A percentile compares a stretch with the other conserved stretches of the same genome.
Conservation (phyloP, 106 monocot species). For the Dioscorea dumetorum region DNA sequence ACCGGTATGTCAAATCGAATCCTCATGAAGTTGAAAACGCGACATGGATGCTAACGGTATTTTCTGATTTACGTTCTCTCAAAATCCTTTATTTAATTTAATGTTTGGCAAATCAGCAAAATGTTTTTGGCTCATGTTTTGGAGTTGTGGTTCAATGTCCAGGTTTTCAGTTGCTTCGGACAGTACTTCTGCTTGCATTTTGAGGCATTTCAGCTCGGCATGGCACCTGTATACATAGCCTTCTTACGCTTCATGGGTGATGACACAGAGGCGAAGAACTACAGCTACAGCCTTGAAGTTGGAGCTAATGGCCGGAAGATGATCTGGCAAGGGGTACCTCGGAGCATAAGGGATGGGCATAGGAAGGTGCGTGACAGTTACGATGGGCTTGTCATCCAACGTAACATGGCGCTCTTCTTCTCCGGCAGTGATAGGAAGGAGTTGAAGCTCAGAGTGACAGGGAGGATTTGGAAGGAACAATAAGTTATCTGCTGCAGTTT, state of each 20-base stretch:
- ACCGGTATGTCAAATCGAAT: slow-evolving; percentile 16
- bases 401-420: slow-evolving; percentile 15
- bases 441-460: slow-evolving; percentile 14
- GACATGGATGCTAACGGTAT: slow-evolving; percentile 18
- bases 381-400: slow-evolving; percentile 12
- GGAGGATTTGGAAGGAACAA: slow-evolving; percentile 19
- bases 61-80: not conserved
- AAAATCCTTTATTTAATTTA: not conserved
- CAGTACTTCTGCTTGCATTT: slow-evolving; percentile 16
- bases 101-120: not conserved
- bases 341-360: slow-evolving; percentile 16
- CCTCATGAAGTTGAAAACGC: slow-evolving; percentile 18
- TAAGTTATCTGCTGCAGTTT: not conserved
- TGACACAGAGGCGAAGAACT: slow-evolving; percentile 14
- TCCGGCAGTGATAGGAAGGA: slow-evolving; percentile 14
- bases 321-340: slow-evolving; percentile 11
- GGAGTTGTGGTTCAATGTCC: no score
- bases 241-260: slow-evolving; percentile 17
- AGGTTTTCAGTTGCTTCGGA: slow-evolving; percentile 17
- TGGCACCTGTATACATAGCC: slow-evolving; percentile 10
- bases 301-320: slow-evolving; percentile 14
- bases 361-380: slow-evolving; percentile 17
- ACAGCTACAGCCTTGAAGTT: slow-evolving; percentile 16
- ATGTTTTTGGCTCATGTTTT: no score
- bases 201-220: slow-evolving; percentile 16